Base-by-base conservation (phyloP, 108 stramenopile genomes). In the Cyclostephanos tholiformis region DNA sequence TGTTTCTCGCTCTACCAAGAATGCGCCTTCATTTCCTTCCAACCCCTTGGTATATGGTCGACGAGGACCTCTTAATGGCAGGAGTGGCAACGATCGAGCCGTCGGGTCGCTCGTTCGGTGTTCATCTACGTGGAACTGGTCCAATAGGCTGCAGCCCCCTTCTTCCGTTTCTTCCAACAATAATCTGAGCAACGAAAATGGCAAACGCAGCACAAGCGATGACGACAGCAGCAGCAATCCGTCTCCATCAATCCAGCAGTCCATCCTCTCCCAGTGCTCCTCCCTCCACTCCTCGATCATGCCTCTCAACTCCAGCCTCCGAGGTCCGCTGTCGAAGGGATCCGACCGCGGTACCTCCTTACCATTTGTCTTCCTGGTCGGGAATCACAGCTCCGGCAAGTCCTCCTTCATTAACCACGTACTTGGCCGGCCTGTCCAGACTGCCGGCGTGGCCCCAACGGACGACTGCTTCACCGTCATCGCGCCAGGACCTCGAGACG, bases 391-490 rank as follows among this genome's bases (percentile, higher is more conserved):
- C 44, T 84, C 84, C 20, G 97, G 98, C 29, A 99, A 99, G 77
- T 91, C 89, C 9, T 88, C 88, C 75, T 99, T 99, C 70, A 95
- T 99, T 84, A 99, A 99, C 83, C 93, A 98, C 68, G 88, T 98
- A 19, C 51, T 96, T 26, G 92, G 91, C 26, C 85, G 97, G 14
- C 56, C 71, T 23, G 91, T 99, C 52, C 98, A 99, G 87, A 96
- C 91, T 26, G 95, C 98, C 0, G 99, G 99, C 6, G 99, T 99
- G 30, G 99, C 99, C 14, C 99, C 99, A n/a, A 99, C 99, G 0
- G 99, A 99, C 72, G 99, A 99, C 87, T 85, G 88, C 59, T 99
- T 99, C 74, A 99, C 98, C 11, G 94, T 99, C 48, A 97, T 99
- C 65, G 92, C 96, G 0, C 97, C 99, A 2, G 99, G 97, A 3